These are phyloP conservation scores for Haplosporangium gracile DNA, from an alignment of 192 early-diverging fungal species.

Conservation along the genomic window DNA sequence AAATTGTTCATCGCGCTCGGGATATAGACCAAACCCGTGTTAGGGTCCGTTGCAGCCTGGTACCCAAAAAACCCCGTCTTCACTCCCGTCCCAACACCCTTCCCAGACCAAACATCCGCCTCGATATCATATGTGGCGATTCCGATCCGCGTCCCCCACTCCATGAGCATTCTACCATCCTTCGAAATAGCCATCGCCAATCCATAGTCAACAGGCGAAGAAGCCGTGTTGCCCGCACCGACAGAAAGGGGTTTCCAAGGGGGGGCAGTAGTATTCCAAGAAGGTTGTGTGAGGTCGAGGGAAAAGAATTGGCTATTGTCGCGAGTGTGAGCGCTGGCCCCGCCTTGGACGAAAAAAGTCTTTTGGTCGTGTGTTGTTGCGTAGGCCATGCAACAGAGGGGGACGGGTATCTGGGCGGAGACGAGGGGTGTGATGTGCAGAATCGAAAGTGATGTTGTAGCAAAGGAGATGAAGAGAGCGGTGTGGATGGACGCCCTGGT, in stretches of 20 bases:
- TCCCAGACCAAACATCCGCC: not conserved
- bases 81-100: too few species aligned
- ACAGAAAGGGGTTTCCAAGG: not conserved
- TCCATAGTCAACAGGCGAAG: not conserved
- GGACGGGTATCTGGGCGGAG: not conserved
- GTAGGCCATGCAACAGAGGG: conserved; percentile 8
- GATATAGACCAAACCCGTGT: not conserved
- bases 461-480: not conserved
- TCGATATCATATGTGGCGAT: not conserved
- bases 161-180: not conserved
- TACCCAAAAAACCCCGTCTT: not conserved
- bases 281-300: conserved; percentile 14
- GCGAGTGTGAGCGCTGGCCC: not conserved
- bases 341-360: conserved; percentile 15
- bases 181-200: conserved; percentile 3
- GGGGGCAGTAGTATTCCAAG: not conserved
- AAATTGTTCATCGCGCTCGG: not conserved
- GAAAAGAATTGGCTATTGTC: conserved; percentile 9
- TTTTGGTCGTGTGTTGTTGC: conserved; percentile 12
- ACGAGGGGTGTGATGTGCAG: not conserved
- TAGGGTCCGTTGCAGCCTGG: not conserved
- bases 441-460: not conserved
- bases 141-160: not conserved
- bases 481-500: not conserved
- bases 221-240: not conserved